phyloP scores from a whole-genome alignment of 2,329 filamentous ascomycete species.

The Sclerotinia glacialis region DNA sequence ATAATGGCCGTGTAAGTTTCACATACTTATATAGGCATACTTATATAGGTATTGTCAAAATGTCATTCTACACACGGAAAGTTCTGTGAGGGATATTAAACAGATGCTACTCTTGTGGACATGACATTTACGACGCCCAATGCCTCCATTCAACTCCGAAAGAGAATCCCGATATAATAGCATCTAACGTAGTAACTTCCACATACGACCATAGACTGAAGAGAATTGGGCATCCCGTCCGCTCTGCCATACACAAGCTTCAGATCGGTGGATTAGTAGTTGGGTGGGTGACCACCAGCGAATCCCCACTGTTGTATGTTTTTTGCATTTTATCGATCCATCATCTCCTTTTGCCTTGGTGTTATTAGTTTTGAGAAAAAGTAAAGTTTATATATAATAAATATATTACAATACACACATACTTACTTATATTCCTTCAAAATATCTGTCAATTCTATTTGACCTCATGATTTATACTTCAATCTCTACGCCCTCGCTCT shows the following conservation, averaged over 20 bases:
- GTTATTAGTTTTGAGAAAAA: too few species aligned
- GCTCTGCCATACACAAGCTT: neutral
- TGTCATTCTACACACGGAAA: neutral
- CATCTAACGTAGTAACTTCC: neutral
- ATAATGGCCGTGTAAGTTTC: neutral
- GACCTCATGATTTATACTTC: neutral
- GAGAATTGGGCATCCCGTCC: neutral
- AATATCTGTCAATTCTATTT: too few species aligned
- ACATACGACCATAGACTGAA: neutral
- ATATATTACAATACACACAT: too few species aligned
- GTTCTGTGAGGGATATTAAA: neutral
- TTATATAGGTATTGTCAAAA: neutral
- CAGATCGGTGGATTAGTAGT: neutral
- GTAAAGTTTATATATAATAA: too few species aligned
- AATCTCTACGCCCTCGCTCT: constrained; percentile 14
- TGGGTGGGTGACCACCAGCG: too few species aligned
- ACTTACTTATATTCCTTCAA: too few species aligned
- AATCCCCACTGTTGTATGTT: neutral
- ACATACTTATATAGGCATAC: too few species aligned
- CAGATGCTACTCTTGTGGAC: too few species aligned
- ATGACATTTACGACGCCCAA: neutral
- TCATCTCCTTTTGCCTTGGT: too few species aligned
- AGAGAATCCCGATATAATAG: neutral
- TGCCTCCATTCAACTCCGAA: too few species aligned
- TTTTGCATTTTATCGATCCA: neutral